Evolutionary conservation across 371 early-diverging fungal genomes (phyloP).

Genomic region (Chytridium lagenaria): DNA sequence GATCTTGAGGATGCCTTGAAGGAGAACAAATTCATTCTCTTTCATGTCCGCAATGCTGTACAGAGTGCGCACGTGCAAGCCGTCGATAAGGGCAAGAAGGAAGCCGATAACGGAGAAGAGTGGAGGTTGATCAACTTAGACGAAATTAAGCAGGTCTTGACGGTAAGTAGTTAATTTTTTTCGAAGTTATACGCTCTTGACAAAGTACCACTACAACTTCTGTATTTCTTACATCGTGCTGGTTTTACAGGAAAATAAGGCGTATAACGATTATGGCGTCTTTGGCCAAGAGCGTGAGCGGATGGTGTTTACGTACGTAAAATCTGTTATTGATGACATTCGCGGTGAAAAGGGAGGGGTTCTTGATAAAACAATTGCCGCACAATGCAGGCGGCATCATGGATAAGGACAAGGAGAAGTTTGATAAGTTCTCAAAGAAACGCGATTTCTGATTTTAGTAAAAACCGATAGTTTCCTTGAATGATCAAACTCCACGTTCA

Average conservation of each 20-base stretch:
- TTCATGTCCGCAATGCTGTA: constrained; percentile 51
- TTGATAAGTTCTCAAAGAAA: background rate
- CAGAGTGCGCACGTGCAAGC: constrained; percentile 39
- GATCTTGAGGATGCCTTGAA: constrained; percentile 37
- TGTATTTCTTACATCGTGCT: no score
- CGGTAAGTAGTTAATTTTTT: constrained; percentile 34
- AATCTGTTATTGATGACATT: constrained; percentile 34
- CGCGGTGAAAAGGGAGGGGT: constrained; percentile 49
- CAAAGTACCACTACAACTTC: no score
- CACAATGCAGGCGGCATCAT: constrained; percentile 40
- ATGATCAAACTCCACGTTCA: no score
- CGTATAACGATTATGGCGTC: constrained; percentile 40
- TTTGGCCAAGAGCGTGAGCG: constrained; percentile 45
- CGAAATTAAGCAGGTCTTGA: constrained; percentile 49
- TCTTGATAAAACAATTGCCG: constrained; percentile 40
- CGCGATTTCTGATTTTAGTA: no score
- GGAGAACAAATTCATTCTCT: constrained; percentile 53
- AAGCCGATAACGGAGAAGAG: constrained; percentile 43
- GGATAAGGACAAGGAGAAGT: background rate
- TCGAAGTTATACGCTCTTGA: no score
- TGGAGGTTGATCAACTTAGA: constrained; percentile 45
- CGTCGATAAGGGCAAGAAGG: constrained; percentile 42
- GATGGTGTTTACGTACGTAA: constrained; percentile 42
- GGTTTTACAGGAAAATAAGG: constrained; percentile 49
- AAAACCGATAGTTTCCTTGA: no score